Evolutionary conservation across 768 basidiomycete species (phyloP).

Genomic region (Clathrus columnatus): DNA sequence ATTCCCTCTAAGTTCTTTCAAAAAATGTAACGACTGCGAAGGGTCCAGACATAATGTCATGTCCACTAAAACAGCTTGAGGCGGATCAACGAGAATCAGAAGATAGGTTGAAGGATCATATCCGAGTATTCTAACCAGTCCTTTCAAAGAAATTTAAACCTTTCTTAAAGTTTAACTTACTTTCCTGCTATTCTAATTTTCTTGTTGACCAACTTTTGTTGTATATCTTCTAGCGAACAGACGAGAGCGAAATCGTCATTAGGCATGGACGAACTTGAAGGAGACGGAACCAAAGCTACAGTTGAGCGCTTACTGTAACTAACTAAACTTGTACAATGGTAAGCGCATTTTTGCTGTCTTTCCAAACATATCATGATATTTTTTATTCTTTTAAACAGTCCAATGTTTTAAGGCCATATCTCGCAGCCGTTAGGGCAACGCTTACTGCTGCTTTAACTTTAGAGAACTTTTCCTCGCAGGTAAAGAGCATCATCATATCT

Average conservation of each 20-base stretch:
- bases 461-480: constrained; percentile 97
- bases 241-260: not conserved
- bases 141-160: not conserved
- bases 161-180: not conserved
- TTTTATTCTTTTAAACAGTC: constrained; percentile 58
- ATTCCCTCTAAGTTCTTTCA: constrained; percentile 3
- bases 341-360: not conserved
- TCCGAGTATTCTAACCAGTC: not conserved
- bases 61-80: constrained; percentile 6
- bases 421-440: constrained; percentile 91
- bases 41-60: constrained; percentile 9
- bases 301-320: no score
- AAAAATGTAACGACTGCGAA: constrained; percentile 2
- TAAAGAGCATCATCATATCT: constrained; percentile 25
- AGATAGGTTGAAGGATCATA: constrained; percentile 8
- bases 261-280: not conserved
- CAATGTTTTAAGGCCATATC: constrained; percentile 90
- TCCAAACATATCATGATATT: not conserved
- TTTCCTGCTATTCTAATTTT: constrained; percentile 7
- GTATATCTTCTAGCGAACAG: constrained; percentile 2
- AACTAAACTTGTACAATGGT: constrained; percentile 5
- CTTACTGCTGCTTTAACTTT: constrained; percentile 95
- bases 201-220: not conserved
- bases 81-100: constrained; percentile 3
- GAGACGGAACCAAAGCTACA: no score